These are phyloP conservation scores for Orbilia blumenaviensis DNA, from an alignment of 2,329 filamentous ascomycete species.

Conservation along the genomic window DNA sequence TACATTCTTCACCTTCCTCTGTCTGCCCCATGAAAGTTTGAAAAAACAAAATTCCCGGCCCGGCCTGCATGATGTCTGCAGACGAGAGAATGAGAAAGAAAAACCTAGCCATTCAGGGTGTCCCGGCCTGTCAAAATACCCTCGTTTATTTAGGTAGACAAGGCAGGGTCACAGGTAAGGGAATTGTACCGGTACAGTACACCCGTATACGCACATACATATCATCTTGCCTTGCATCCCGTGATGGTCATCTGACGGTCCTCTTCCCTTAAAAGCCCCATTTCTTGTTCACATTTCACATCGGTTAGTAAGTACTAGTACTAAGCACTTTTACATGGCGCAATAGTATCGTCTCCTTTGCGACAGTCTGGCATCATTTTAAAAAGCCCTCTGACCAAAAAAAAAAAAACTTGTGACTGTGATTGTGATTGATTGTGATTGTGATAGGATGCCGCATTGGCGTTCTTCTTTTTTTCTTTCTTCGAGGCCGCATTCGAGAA, in stretches of 20 bases:
- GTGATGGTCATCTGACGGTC: conserved; percentile 12
- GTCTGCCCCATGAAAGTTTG: neutral
- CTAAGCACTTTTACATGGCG: too few relatives aligned
- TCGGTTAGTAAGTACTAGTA: too few relatives aligned
- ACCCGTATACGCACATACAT: too few relatives aligned
- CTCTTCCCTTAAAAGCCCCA: neutral
- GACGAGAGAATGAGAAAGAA: neutral
- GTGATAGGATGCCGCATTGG: conserved; percentile 16
- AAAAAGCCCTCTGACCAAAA: neutral
- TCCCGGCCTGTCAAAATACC: conserved; percentile 45
- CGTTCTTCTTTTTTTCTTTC: too few relatives aligned
- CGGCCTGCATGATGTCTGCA: conserved; percentile 18
- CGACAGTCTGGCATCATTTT: conserved; percentile 17
- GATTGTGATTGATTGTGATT: conserved; percentile 5
- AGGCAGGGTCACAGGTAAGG: too few relatives aligned
- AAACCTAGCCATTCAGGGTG: conserved; percentile 21
- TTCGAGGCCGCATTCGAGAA: neutral
- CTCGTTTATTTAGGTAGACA: too few relatives aligned
- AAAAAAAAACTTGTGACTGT: neutral
- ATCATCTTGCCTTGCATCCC: neutral
- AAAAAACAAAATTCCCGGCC: neutral
- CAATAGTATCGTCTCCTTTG: conserved; percentile 10
- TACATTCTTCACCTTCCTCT: too few relatives aligned
- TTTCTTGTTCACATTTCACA: neutral
- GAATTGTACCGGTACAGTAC: neutral